Percentiles rank a stretch among this genome's conserved stretches.
These are phyloP conservation scores for Phascolomyces articulosus DNA, from an alignment of 371 early-diverging fungal genomes.

Conservation along the genomic window DNA sequence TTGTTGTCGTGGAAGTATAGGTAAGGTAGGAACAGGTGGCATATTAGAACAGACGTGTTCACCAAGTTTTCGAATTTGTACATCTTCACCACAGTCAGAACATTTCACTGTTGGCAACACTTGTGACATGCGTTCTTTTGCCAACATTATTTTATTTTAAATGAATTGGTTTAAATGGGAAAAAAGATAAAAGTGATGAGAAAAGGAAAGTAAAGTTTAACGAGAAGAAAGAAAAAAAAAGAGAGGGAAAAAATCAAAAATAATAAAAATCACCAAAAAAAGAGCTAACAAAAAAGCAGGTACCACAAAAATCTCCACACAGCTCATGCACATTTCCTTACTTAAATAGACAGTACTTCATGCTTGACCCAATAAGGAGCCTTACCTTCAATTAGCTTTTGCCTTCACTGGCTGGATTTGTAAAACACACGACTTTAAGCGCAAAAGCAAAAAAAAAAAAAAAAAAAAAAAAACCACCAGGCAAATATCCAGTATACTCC, in stretches of 20 bases:
- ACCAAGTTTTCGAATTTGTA: conserved; percentile 58
- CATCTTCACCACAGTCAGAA: conserved; percentile 65
- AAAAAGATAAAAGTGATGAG: conserved; percentile 12
- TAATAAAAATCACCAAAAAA: not conserved
- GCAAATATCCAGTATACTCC: too few species aligned
- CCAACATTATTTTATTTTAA: conserved; percentile 21
- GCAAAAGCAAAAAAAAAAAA: too few species aligned
- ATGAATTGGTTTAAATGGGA: conserved; percentile 7
- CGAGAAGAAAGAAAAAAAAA: conserved; percentile 5
- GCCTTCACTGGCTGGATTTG: not conserved
- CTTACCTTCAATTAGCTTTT: not conserved
- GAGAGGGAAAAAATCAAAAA: conserved; percentile 7
- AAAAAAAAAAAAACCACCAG: too few species aligned
- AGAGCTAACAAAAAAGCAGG: not conserved
- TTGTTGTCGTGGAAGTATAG: conserved; percentile 38
- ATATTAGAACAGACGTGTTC: conserved; percentile 63
- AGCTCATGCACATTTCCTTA: conserved; percentile 3
- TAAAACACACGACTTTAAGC: too few species aligned
- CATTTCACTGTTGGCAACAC: conserved; percentile 64
- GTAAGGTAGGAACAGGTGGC: conserved; percentile 60
- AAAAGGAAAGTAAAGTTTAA: conserved; percentile 7
- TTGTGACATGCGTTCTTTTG: conserved; percentile 60
- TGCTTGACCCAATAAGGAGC: not conserved
- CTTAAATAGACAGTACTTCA: not conserved
- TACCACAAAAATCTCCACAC: too few species aligned